Evolutionary conservation across 805 yeast genomes (phyloP).

Genomic region (Myxozyma geophila): DNA sequence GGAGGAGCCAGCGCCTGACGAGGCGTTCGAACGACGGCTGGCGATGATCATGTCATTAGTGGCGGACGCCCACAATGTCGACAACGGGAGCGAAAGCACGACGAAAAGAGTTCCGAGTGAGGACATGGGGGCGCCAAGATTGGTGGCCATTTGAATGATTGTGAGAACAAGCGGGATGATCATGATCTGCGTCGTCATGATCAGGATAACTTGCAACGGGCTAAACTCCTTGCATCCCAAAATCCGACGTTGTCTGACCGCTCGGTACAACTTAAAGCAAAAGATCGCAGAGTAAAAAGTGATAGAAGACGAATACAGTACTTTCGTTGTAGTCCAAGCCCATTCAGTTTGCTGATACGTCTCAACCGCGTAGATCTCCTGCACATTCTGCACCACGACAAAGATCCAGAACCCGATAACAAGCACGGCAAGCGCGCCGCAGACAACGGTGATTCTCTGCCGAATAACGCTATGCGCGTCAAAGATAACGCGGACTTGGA

Average conservation of each 20-base stretch:
- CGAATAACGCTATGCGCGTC: slow-evolving; percentile 42
- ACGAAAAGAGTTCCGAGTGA: slow-evolving; percentile 65
- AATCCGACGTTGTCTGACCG: slow-evolving; percentile 71
- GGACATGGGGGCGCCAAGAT: slow-evolving; percentile 45
- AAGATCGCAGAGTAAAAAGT: slow-evolving; percentile 65
- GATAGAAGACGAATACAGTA: slow-evolving; percentile 72
- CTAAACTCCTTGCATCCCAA: slow-evolving; percentile 84
- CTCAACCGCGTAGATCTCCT: slow-evolving; percentile 47
- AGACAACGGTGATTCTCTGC: slow-evolving; percentile 54
- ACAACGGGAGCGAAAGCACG: slow-evolving; percentile 75
- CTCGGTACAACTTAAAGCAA: slow-evolving; percentile 65
- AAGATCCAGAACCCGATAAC: slow-evolving; percentile 66
- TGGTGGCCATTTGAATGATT: slow-evolving; percentile 55
- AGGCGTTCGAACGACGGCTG: slow-evolving; percentile 20
- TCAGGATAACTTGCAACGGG: slow-evolving; percentile 75
- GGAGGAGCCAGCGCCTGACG: background rate
- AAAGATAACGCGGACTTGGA: slow-evolving; percentile 75
- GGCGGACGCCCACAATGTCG: slow-evolving; percentile 87
- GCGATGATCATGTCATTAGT: slow-evolving; percentile 48
- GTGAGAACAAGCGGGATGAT: slow-evolving; percentile 74
- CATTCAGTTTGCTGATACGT: slow-evolving; percentile 54
- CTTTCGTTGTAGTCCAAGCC: slow-evolving; percentile 44
- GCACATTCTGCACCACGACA: slow-evolving; percentile 50
- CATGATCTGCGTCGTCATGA: slow-evolving; percentile 83
- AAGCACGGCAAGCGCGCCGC: slow-evolving; percentile 58